Evolutionary conservation across 352 stramenopile genomes (phyloP).

Genomic region (Phytophthora multivora): DNA sequence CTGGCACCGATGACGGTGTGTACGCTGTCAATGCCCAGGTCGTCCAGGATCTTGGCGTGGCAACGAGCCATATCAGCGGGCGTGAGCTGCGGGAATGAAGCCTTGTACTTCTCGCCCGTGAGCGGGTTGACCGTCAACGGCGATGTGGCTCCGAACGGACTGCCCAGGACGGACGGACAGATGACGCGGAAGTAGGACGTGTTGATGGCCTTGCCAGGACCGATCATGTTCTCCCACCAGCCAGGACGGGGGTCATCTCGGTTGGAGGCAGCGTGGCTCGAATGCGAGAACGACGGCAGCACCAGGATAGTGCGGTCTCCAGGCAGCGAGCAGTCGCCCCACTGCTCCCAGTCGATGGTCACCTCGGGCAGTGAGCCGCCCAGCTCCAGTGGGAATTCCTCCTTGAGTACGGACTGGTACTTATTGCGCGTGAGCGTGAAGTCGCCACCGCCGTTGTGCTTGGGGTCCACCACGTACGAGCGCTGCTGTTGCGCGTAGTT

Average conservation of each 20-base stretch:
- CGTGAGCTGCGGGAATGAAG: slow-evolving; percentile 84
- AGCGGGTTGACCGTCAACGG: slow-evolving; percentile 62
- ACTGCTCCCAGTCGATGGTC: slow-evolving; percentile 80
- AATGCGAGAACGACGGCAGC: slow-evolving; percentile 88
- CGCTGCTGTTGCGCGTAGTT: slow-evolving; percentile 26
- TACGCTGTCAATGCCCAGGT: slow-evolving; percentile 73
- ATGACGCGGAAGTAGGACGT: slow-evolving; percentile 91
- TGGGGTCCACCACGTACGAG: slow-evolving; percentile 46
- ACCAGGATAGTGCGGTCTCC: slow-evolving; percentile 81
- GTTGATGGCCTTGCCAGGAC: slow-evolving; percentile 85
- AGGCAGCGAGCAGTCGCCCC: slow-evolving; percentile 73
- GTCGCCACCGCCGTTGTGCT: slow-evolving; percentile 26
- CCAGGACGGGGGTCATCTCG: slow-evolving; percentile 75
- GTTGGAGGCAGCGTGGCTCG: slow-evolving; percentile 83
- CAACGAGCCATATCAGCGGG: slow-evolving; percentile 82
- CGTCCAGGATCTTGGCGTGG: slow-evolving; percentile 80
- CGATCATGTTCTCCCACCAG: slow-evolving; percentile 91
- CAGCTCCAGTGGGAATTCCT: slow-evolving; percentile 60
- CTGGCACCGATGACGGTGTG: slow-evolving; percentile 87
- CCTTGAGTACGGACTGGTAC: slow-evolving; percentile 67
- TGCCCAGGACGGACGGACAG: slow-evolving; percentile 82
- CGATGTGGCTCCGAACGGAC: slow-evolving; percentile 85
- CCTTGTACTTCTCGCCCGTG: slow-evolving; percentile 69
- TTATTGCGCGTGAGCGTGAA: slow-evolving; percentile 68
- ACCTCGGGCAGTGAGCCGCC: slow-evolving; percentile 67